Evolutionary conservation across 2,329 filamentous ascomycete species (phyloP).

Genomic region (Lecanicillium sp.): DNA sequence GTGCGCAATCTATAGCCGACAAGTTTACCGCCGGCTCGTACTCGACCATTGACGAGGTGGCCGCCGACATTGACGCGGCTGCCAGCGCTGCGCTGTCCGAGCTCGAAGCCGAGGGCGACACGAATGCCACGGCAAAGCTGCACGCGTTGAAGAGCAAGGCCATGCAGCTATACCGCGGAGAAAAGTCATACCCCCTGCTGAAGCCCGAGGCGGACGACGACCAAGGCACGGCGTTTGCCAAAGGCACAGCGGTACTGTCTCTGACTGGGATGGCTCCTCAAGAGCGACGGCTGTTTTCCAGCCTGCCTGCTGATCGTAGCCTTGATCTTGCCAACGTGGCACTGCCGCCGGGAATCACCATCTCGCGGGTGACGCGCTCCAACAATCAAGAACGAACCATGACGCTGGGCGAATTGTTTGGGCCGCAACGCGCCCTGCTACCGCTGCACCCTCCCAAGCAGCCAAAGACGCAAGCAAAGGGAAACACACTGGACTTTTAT

Average conservation of each 20-base stretch:
- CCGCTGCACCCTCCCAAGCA: slow-evolving; percentile 65
- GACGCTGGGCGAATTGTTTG: slow-evolving; percentile 68
- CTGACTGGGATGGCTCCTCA: slow-evolving; percentile 68
- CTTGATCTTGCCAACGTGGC: slow-evolving; percentile 31
- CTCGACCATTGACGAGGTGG: slow-evolving; percentile 56
- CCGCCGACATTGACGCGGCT: slow-evolving; percentile 46
- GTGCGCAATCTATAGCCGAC: slow-evolving; percentile 37
- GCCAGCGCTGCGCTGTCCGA: slow-evolving; percentile 41
- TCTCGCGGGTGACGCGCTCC: slow-evolving; percentile 26
- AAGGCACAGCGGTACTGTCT: slow-evolving; percentile 58
- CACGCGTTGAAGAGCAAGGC: slow-evolving; percentile 55
- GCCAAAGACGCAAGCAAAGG: slow-evolving; percentile 61
- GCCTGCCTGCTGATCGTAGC: slow-evolving; percentile 45
- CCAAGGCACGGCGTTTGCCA: slow-evolving; percentile 28
- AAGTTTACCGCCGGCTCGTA: slow-evolving; percentile 47
- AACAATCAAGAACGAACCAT: slow-evolving; percentile 39
- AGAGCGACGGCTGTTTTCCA: slow-evolving; percentile 77
- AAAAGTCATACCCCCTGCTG: slow-evolving; percentile 42
- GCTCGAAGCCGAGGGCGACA: slow-evolving; percentile 27
- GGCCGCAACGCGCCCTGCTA: slow-evolving; percentile 57
- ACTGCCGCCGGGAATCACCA: slow-evolving; percentile 66
- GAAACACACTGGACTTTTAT: slow-evolving; percentile 45
- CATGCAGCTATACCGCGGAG: slow-evolving; percentile 54
- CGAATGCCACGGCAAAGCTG: slow-evolving; percentile 35
- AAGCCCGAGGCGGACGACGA: slow-evolving; percentile 31